Evolutionary conservation across 1,284 basidiomycete species (phyloP).

Genomic region (Austroboletus niveus): DNA sequence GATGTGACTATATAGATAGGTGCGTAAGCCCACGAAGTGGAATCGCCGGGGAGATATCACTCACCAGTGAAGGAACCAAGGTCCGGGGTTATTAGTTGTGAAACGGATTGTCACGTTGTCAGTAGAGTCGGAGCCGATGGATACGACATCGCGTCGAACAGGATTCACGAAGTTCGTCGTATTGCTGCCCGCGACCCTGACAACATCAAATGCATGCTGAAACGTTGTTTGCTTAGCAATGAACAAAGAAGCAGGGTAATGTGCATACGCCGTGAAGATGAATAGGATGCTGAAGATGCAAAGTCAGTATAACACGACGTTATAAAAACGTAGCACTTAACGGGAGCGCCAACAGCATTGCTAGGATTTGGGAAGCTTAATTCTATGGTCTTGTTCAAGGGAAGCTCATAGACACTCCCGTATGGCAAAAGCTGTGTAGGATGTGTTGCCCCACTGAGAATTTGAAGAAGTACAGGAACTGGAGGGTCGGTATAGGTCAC

Average conservation of each 20-base stretch:
- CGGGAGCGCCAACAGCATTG: conserved; percentile 31
- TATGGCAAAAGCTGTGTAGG: conserved; percentile 28
- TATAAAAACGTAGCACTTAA: conserved; percentile 18
- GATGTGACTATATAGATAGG: too few species aligned
- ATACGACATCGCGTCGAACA: too few species aligned
- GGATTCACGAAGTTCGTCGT: too few species aligned
- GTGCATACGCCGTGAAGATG: conserved; percentile 36
- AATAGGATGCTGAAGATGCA: conserved; percentile 27
- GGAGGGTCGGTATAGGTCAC: conserved; percentile 22
- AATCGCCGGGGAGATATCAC: neutral
- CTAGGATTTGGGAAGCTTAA: conserved; percentile 28
- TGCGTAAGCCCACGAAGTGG: too few species aligned
- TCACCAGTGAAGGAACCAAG: neutral
- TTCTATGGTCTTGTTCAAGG: conserved; percentile 35
- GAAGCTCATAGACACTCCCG: conserved; percentile 34
- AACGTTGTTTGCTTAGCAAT: too few species aligned
- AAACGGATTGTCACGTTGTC: neutral
- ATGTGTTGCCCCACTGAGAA: conserved; percentile 22
- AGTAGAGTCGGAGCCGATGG: too few species aligned
- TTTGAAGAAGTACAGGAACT: neutral
- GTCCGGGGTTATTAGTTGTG: neutral
- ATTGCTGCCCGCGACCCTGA: too few species aligned
- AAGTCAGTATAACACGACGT: neutral
- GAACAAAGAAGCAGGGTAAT: neutral
- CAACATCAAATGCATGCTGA: too few species aligned